phyloP scores from a whole-genome alignment of 2,329 filamentous ascomycete genomes.

The Calonectria fujianensis region DNA sequence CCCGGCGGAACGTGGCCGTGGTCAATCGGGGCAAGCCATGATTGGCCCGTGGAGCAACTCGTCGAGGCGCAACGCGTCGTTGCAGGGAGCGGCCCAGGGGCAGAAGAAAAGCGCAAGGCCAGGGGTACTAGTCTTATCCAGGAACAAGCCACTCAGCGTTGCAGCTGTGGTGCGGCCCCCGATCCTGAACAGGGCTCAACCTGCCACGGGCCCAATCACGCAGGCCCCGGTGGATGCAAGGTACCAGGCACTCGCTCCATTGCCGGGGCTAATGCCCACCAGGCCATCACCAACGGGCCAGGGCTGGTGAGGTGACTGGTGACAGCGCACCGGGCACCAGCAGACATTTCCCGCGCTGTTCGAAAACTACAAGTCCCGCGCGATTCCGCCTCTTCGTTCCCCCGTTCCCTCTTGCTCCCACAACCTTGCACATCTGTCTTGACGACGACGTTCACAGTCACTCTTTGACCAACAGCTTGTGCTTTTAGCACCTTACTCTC shows the following conservation, averaged over 20 bases:
- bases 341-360: slow-evolving; percentile 51
- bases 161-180: slow-evolving; percentile 45
- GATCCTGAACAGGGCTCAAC: slow-evolving; percentile 49
- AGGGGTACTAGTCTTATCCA: slow-evolving; percentile 48
- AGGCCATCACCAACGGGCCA: slow-evolving; percentile 31
- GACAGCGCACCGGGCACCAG: slow-evolving; percentile 47
- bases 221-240: slow-evolving; percentile 46
- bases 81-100: slow-evolving; percentile 48
- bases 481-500: slow-evolving; percentile 48
- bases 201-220: slow-evolving; percentile 49
- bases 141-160: slow-evolving; percentile 54
- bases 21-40: slow-evolving; percentile 41
- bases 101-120: slow-evolving; percentile 42
- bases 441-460: slow-evolving; percentile 44
- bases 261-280: slow-evolving; percentile 49
- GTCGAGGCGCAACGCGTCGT: slow-evolving; percentile 46
- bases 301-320: slow-evolving; percentile 44
- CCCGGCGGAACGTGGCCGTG: slow-evolving; percentile 49
- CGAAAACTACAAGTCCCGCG: slow-evolving; percentile 56
- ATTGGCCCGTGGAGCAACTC: slow-evolving; percentile 46
- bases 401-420: slow-evolving; percentile 37
- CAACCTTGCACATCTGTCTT: slow-evolving; percentile 47
- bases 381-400: slow-evolving; percentile 42
- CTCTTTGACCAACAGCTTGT: slow-evolving; percentile 47
- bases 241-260: slow-evolving; percentile 51